Conservation (phyloP, 2,329 filamentous ascomycete genomes). For the Pestalotiopsis sp. region DNA sequence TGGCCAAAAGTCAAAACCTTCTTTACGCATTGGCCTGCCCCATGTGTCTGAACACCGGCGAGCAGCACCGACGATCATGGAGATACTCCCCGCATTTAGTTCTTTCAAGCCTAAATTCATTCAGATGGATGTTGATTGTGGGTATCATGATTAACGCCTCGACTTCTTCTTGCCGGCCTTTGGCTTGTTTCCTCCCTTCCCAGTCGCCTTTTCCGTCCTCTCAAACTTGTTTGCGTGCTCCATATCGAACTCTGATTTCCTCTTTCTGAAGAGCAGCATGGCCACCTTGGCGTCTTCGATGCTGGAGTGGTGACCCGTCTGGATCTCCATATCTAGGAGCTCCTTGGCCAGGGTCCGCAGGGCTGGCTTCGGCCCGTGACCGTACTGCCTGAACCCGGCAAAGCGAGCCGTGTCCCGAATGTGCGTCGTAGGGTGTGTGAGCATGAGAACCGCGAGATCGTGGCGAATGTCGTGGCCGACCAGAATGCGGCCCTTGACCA, state of each 20-base stretch:
- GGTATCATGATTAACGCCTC: conserved; percentile 3
- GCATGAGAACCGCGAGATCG: conserved; percentile 71
- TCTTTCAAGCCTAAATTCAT: background rate
- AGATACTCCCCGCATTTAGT: background rate
- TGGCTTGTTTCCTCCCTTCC: background rate
- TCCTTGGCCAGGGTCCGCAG: conserved; percentile 61
- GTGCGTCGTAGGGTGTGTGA: conserved; percentile 78
- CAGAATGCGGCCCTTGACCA: conserved; percentile 67
- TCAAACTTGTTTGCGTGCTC: conserved; percentile 74
- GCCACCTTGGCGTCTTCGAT: conserved; percentile 82
- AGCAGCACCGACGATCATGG: background rate
- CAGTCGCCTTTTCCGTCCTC: conserved; percentile 19
- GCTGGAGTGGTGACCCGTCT: conserved; percentile 66
- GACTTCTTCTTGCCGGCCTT: conserved; percentile 12
- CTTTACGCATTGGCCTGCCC: background rate
- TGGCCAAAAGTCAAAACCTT: background rate
- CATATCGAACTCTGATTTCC: conserved; percentile 84
- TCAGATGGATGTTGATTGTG: background rate
- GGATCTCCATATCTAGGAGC: conserved; percentile 63
- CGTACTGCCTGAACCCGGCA: conserved; percentile 71
- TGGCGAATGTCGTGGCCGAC: conserved; percentile 74
- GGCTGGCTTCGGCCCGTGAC: conserved; percentile 69
- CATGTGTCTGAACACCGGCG: background rate
- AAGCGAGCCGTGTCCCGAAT: conserved; percentile 85
- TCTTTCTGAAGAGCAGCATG: conserved; percentile 83